A percentile compares a stretch with the other conserved stretches of the same genome.
Evolutionary conservation across 129 eudicot species (phyloP).

Genomic region (Flaveria bidentis): DNA sequence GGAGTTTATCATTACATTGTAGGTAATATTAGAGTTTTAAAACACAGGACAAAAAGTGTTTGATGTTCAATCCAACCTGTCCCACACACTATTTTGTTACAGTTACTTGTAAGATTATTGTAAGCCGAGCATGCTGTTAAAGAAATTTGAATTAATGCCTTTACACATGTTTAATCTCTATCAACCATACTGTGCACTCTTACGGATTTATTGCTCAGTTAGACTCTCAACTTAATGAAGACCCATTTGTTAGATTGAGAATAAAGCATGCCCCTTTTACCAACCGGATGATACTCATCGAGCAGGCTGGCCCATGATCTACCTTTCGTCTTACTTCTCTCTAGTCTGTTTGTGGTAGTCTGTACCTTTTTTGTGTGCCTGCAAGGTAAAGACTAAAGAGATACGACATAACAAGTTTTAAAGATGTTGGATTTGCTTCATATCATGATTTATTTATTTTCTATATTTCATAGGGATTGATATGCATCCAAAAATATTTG

Average conservation of each 20-base stretch:
- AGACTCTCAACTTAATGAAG: not conserved
- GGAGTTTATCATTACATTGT: not conserved
- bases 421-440: not conserved
- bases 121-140: not conserved
- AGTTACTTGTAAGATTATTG: not conserved
- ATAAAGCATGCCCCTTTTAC: constrained; percentile 1
- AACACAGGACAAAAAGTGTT: not conserved
- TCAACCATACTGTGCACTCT: not conserved
- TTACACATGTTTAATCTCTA: not conserved
- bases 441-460: not conserved
- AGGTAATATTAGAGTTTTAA: not conserved
- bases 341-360: not conserved
- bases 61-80: not conserved
- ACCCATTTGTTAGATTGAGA: not conserved
- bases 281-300: not conserved
- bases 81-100: not conserved
- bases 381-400: not conserved
- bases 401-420: not conserved
- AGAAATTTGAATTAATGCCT: not conserved
- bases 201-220: not conserved
- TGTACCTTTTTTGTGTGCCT: not conserved
- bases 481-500: not conserved
- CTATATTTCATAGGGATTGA: not conserved
- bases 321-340: not conserved
- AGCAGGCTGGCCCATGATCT: not conserved